Evolutionary conservation across 2,329 filamentous ascomycete genomes (phyloP).

Genomic region (Stagonosporopsis cucurbitacearum): DNA sequence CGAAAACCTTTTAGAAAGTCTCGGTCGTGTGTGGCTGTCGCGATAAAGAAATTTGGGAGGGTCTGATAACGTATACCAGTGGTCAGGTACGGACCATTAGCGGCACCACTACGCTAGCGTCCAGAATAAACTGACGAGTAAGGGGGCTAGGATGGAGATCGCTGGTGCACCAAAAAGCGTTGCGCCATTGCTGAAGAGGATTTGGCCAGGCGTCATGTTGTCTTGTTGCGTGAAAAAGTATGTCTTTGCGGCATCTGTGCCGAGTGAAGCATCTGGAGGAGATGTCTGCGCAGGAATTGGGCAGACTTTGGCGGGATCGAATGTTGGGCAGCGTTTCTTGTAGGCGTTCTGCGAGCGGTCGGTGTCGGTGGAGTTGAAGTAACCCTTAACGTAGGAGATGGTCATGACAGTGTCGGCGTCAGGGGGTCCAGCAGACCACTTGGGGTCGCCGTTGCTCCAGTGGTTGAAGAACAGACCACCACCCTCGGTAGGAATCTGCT

Average conservation of each 20-base stretch:
- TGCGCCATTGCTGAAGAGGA: constrained; percentile 29
- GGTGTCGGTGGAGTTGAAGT: constrained; percentile 73
- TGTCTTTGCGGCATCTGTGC: constrained; percentile 38
- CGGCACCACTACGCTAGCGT: constrained; percentile 29
- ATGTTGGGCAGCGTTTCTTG: constrained; percentile 40
- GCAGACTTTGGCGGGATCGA: constrained; percentile 40
- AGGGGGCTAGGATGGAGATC: constrained; percentile 29
- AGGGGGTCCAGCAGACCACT: constrained; percentile 77
- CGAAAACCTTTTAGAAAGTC: constrained; percentile 1
- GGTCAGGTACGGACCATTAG: constrained; percentile 13
- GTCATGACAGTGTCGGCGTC: constrained; percentile 65
- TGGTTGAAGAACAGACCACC: constrained; percentile 76
- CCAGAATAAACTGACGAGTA: constrained; percentile 38
- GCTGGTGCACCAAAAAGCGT: constrained; percentile 25
- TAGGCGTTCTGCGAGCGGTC: constrained; percentile 39
- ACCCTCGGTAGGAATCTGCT: constrained; percentile 63
- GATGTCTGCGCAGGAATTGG: constrained; percentile 42
- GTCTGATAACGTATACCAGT: constrained; percentile 9
- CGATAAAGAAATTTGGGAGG: constrained; percentile 15
- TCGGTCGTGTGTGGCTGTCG: constrained; percentile 13
- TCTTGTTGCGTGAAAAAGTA: constrained; percentile 45
- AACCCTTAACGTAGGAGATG: constrained; percentile 75
- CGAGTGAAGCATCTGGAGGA: constrained; percentile 36
- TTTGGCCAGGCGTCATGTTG: constrained; percentile 41
- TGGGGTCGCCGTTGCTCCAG: constrained; percentile 76